Evolutionary conservation across 2,329 filamentous ascomycete species (phyloP), one percentile per base, ranked within the genome.

Genomic region (Ophiosphaerella herpotricha): DNA sequence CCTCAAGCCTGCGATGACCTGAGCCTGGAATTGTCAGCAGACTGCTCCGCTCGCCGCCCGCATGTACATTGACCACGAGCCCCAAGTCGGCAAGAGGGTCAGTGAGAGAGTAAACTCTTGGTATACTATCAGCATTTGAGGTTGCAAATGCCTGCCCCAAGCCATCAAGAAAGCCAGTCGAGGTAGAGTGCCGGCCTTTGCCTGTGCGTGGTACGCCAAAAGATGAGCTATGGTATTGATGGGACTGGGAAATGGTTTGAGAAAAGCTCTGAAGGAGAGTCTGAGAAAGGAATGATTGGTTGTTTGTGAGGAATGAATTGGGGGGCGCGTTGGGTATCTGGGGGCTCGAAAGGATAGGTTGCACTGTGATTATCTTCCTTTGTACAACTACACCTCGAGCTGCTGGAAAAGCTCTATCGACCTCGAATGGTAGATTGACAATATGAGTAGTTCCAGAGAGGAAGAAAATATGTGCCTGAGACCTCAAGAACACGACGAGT

Each of bases 381-480:
- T 97, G 93, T 48, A 99, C 84, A 16, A 99, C 82, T 42, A 97
- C 81, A 23, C 94, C 94, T 29, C 85, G 81, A 5, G 91, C 89
- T 11, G 90, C 89, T 32, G 93, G 85, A 71, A 92, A 90, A 26
- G 90, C 91, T 45, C 85, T 85, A 68, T 96, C 91, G 36, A 97
- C 89, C 74, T 97, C 92, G 67, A 99, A 99, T 1, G 93, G 93
- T 67, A 99, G 85, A 70, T 96, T 91, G 40, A 97, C 82, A 50
- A 96, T 85, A 80, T 99, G 90, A 67, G 85, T 94, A 31, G 90
- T 87, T 16, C 93, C 93, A 2, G 89, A 85, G 33, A 97, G 82
- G 70, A 95, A 97, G 78, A 92, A 95, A 58, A 99, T 85, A 69
- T 97, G 93, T 18, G 90, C 91, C 68, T 97, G 93, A 0, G 90